Evolutionary conservation across 768 basidiomycete genomes (phyloP).

Genomic region (Tremella mesenterica): DNA sequence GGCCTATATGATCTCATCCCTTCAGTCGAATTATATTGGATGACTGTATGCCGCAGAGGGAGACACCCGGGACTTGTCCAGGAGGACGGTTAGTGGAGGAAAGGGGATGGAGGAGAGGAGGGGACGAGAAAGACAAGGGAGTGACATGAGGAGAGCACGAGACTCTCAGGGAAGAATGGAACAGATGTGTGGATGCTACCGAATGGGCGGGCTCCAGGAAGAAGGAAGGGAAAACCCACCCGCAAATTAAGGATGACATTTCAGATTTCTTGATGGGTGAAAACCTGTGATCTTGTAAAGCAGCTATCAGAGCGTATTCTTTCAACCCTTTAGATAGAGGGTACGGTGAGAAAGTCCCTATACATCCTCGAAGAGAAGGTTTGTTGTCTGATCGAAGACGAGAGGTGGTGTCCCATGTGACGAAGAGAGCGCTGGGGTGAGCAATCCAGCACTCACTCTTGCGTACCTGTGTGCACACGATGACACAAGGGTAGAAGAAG

Average conservation of each 20-base stretch:
- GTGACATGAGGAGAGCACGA: too few species aligned
- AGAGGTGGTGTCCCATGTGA: conserved; percentile 82
- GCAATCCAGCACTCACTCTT: not conserved
- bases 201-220: not conserved
- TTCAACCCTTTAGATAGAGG: conserved; percentile 64
- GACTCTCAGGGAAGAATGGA: too few species aligned
- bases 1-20: too few species aligned
- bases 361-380: conserved; percentile 70
- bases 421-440: conserved; percentile 66
- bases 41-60: too few species aligned
- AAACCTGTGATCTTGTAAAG: conserved; percentile 82
- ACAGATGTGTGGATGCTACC: too few species aligned
- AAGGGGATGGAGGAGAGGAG: not conserved
- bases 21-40: too few species aligned
- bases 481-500: not conserved
- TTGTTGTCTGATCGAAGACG: conserved; percentile 48
- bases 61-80: too few species aligned
- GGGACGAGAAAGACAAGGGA: not conserved
- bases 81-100: not conserved
- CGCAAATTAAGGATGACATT: conserved; percentile 72
- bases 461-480: not conserved
- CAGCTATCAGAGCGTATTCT: conserved; percentile 69
- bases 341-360: conserved; percentile 80
- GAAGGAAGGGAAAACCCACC: conserved; percentile 50
- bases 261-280: conserved; percentile 65